Percentiles rank a stretch among this genome's conserved stretches.
Evolutionary conservation across 352 stramenopile species (phyloP).

Genomic region (Phytophthora vignae): DNA sequence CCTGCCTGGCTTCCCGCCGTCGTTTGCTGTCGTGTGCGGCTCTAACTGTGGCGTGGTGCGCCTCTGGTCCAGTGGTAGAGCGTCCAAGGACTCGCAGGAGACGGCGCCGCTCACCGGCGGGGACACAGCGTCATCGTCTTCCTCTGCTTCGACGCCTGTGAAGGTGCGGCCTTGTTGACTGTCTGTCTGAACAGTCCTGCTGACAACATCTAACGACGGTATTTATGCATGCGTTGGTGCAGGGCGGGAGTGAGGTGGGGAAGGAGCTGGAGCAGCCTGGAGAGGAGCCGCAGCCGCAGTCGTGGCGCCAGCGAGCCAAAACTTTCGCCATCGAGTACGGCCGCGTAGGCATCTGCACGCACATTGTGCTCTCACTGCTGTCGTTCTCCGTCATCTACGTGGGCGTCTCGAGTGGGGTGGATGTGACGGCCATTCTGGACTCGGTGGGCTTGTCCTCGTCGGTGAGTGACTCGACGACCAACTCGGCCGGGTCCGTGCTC

Average conservation of each 20-base stretch:
- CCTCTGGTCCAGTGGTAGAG: constrained; percentile 45
- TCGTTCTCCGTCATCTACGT: constrained; percentile 84
- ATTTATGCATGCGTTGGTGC: background rate
- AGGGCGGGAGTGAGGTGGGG: constrained; percentile 13
- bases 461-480: constrained; percentile 55
- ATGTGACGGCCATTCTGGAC: constrained; percentile 65
- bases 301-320: constrained; percentile 78
- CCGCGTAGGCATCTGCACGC: constrained; percentile 76
- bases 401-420: constrained; percentile 71
- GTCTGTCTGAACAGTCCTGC: background rate
- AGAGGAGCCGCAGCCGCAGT: constrained; percentile 27
- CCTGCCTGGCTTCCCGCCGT: constrained; percentile 11
- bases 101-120: constrained; percentile 45
- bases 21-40: constrained; percentile 19
- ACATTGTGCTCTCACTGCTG: constrained; percentile 76
- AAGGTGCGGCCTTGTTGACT: constrained; percentile 24
- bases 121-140: constrained; percentile 15
- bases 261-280: constrained; percentile 32
- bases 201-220: background rate
- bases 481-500: constrained; percentile 77
- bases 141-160: constrained; percentile 12
- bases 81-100: constrained; percentile 42
- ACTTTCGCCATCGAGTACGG: constrained; percentile 87
- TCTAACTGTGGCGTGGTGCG: constrained; percentile 40
- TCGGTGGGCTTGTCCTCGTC: constrained; percentile 51